phyloP scores from a whole-genome alignment of 805 yeast species.

The Starmerella sp. region DNA sequence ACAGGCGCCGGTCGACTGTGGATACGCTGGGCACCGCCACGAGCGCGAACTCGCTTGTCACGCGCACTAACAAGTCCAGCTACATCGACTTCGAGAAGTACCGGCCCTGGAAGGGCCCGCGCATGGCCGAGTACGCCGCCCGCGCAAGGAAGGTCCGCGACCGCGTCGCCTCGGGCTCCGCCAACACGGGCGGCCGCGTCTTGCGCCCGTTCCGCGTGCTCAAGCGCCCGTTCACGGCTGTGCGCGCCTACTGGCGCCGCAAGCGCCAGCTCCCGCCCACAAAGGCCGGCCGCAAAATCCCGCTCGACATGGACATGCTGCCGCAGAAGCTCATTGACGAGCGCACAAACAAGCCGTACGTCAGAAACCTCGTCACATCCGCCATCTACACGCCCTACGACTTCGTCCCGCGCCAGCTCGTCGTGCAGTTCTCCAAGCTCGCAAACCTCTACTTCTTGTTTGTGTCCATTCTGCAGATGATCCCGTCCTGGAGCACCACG shows the following conservation, averaged over 20 bases:
- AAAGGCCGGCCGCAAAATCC: conserved; percentile 64
- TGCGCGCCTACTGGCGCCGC: conserved; percentile 16
- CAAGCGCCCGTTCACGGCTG: conserved; percentile 6
- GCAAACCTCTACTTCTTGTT: conserved; percentile 86
- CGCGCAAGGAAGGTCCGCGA: neutral
- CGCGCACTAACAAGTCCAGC: conserved; percentile 5
- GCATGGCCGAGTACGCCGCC: neutral
- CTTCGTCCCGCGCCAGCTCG: conserved; percentile 77
- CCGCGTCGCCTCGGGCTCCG: neutral
- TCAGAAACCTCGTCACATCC: conserved; percentile 64
- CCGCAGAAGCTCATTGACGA: conserved; percentile 45
- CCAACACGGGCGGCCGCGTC: neutral
- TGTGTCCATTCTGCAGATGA: conserved; percentile 87
- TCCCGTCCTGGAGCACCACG: conserved; percentile 95
- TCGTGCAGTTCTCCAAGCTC: conserved; percentile 82
- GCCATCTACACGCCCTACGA: conserved; percentile 72
- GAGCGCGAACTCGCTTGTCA: conserved; percentile 10
- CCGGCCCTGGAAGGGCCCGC: neutral
- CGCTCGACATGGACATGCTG: conserved; percentile 37
- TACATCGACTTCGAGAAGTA: conserved; percentile 15
- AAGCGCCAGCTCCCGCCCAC: conserved; percentile 36
- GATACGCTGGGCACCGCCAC: conserved; percentile 12
- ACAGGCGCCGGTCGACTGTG: conserved; percentile 1
- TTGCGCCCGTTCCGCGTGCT: conserved; percentile 11
- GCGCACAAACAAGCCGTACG: conserved; percentile 50